These are phyloP conservation scores for Pseudocercospora musae DNA, from an alignment of 2,329 filamentous ascomycete genomes.

Conservation along the genomic window DNA sequence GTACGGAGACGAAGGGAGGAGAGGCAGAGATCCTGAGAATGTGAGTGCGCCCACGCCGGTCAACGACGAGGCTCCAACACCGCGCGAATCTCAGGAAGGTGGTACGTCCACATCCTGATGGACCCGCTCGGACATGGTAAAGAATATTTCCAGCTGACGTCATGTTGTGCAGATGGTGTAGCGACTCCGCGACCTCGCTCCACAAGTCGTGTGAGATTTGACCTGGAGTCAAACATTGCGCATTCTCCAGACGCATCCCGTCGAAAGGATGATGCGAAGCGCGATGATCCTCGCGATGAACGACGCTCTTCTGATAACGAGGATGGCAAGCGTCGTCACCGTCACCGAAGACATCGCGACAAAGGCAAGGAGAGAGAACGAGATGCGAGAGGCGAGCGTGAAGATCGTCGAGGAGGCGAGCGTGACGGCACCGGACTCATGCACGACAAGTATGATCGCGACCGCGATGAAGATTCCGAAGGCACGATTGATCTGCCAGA, in stretches of 20 bases:
- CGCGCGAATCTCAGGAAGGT: constrained; percentile 30
- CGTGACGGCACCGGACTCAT: constrained; percentile 20
- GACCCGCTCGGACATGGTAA: constrained; percentile 9
- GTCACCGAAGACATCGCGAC: constrained; percentile 16
- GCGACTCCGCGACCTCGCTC: constrained; percentile 25
- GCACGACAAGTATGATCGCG: constrained; percentile 30
- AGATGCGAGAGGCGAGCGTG: constrained; percentile 12
- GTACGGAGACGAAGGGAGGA: constrained; percentile 26
- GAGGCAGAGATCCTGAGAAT: constrained; percentile 40
- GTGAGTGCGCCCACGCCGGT: constrained; percentile 43
- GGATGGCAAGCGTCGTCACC: constrained; percentile 24
- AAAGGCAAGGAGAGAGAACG: constrained; percentile 21
- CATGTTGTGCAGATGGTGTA: constrained; percentile 29
- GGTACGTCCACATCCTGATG: constrained; percentile 24
- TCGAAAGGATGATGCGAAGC: constrained; percentile 24
- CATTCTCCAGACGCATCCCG: constrained; percentile 29
- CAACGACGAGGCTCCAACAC: constrained; percentile 17
- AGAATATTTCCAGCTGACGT: constrained; percentile 4
- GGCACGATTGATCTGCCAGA: constrained; percentile 37
- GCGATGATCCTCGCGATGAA: constrained; percentile 20
- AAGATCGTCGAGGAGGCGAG: constrained; percentile 10
- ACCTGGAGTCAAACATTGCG: constrained; percentile 31
- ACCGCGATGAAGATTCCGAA: constrained; percentile 28
- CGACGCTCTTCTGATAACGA: constrained; percentile 19
- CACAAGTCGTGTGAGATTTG: constrained; percentile 32